Conservation (phyloP, 2,329 filamentous ascomycete species). For the Byssothecium circinans region DNA sequence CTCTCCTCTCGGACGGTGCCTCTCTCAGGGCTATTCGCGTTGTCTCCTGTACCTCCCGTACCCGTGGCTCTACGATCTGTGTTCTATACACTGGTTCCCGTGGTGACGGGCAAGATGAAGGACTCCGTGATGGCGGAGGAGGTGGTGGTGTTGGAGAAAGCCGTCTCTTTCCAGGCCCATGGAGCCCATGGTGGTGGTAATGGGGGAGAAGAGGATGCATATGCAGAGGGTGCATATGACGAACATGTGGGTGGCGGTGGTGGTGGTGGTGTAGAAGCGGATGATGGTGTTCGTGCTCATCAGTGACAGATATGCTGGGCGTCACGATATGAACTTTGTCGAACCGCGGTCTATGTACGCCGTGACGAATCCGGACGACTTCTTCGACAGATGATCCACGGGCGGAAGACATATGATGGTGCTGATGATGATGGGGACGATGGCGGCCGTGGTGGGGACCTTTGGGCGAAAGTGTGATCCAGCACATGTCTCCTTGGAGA, state of each 20-base stretch:
- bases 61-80: constrained; percentile 28
- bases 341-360: constrained; percentile 17
- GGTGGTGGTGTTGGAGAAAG: constrained; percentile 14
- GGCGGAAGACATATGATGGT: constrained; percentile 17
- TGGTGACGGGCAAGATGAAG: constrained; percentile 11
- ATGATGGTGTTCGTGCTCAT: constrained; percentile 13
- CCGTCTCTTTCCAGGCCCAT: constrained; percentile 25
- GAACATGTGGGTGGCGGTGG: constrained; percentile 13
- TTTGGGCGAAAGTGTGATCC: constrained; percentile 34
- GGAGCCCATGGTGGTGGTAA: constrained; percentile 16
- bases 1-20: constrained; percentile 13
- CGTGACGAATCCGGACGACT: constrained; percentile 29
- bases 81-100: constrained; percentile 33
- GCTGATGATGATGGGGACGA: constrained; percentile 18
- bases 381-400: constrained; percentile 30
- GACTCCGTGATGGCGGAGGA: constrained; percentile 10
- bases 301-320: constrained; percentile 16
- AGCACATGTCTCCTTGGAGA: constrained; percentile 29
- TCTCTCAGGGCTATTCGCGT: constrained; percentile 29
- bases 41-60: constrained; percentile 23
- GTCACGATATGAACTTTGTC: constrained; percentile 26
- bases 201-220: constrained; percentile 18
- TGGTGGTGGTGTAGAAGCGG: constrained; percentile 6
- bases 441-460: constrained; percentile 16
- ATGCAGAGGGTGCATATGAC: constrained; percentile 25